A percentile compares a stretch with the other conserved stretches of the same genome.
Evolutionary conservation across 2,329 filamentous ascomycete genomes (phyloP).

Genomic region (Passalora sequoiae): DNA sequence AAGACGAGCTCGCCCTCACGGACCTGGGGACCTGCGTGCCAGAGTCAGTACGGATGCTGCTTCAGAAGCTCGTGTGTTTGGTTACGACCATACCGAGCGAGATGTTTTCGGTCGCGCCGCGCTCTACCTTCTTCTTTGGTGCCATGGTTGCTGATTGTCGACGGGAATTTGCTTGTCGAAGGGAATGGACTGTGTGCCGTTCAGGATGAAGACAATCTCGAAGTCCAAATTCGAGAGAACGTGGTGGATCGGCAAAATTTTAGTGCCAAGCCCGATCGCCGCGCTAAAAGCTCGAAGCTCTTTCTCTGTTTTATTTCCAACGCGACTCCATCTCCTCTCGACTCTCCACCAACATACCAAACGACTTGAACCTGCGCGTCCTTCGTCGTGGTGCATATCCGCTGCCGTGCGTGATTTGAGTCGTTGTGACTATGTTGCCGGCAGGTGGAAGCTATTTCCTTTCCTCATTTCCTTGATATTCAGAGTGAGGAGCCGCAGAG

Average conservation of each 20-base stretch:
- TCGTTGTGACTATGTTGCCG: conserved; percentile 7
- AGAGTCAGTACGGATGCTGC: conserved; percentile 26
- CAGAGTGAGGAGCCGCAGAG: conserved; percentile 25
- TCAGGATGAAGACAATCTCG: conserved; percentile 9
- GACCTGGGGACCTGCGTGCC: too few relatives aligned
- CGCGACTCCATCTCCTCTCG: conserved; percentile 4
- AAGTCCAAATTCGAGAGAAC: conserved; percentile 5
- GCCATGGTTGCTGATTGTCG: conserved; percentile 68
- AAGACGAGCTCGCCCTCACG: conserved; percentile 85
- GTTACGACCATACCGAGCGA: conserved; percentile 93
- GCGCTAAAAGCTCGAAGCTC: not conserved
- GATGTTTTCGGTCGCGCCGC: conserved; percentile 89
- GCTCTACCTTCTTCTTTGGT: conserved; percentile 83
- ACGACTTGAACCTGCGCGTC: conserved; percentile 1
- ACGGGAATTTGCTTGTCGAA: conserved; percentile 19
- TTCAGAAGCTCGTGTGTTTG: too few relatives aligned
- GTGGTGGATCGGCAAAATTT: conserved; percentile 8
- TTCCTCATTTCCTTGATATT: conserved; percentile 3
- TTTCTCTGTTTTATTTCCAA: not conserved
- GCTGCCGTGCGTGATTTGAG: not conserved
- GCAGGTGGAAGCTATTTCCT: conserved; percentile 12
- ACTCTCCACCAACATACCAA: conserved; percentile 2
- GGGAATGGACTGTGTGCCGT: conserved; percentile 13
- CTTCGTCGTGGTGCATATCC: conserved; percentile 1
- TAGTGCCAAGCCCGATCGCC: conserved; percentile 15